Base-by-base conservation (phyloP, 257 asterid species). In the Solanum tarijense region DNA sequence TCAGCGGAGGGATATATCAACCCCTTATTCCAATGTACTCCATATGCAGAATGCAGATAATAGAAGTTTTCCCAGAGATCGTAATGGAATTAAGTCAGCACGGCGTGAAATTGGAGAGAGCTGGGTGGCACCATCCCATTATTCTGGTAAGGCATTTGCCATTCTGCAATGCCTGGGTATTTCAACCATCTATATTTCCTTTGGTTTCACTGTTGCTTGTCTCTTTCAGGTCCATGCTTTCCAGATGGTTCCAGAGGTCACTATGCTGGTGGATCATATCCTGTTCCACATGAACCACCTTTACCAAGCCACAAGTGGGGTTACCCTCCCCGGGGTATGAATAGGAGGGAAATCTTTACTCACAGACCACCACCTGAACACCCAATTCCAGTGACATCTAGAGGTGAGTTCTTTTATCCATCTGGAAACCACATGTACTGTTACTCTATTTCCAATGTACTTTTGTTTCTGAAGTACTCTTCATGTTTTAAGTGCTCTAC, bases 301-400 rank as follows among this genome's bases (percentile, higher is more conserved):
- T 85, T 78, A 66, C 92, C 94, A 25, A 90, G 91, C 92, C 92
- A 88, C 88, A 91, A 94, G 89, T 96, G 95, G 98, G 90, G 87
- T 90, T 91, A 52, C 79, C 97, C 96, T 85, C 94, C 95, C 3
- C 94, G 92, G 71, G 92, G 89, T 69, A 88, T 89, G 94, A 92
- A 93, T 90, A 92, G 92, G 86, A 92, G 95, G 88, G 95, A 93
- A 85, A 88, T 89, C 60, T 86, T 92, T 90, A 91, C 92, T 81
- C 94, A 96, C 90, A 89, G 96, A 86, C 94, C 94, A 81, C 96
- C 95, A 16, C 84, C 93, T 75, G 97, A 93, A 87, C 95, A 94
- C 89, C 96, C 96, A 62, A 90, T 94, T 86, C 94, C 96, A 74
- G 95, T 93, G 76, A 89, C 94, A 39, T 91, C 90, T 90, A 94